Conservation (phyloP, 305 asterid genomes). For the Euphrasia arctica region DNA sequence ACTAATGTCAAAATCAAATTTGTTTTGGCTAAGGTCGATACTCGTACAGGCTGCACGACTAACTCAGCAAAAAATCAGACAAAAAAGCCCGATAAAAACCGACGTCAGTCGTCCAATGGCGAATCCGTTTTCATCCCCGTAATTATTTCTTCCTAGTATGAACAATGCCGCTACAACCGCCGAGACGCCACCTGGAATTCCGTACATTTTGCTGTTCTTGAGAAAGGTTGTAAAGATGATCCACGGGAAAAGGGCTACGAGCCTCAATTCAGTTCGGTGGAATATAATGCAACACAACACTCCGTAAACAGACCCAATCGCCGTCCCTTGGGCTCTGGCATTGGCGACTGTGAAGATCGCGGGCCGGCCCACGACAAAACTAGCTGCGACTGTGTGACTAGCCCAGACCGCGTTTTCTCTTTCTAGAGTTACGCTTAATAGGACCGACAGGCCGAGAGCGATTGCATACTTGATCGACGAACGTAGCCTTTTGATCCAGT, state of each 20-base stretch:
- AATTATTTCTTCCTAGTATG: constrained; percentile 50
- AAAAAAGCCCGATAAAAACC: constrained; percentile 50
- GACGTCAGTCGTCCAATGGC: constrained; percentile 51
- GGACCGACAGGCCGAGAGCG: constrained; percentile 49
- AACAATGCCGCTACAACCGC: constrained; percentile 54
- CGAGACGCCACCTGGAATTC: constrained; percentile 52
- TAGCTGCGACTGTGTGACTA: constrained; percentile 50
- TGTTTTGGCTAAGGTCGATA: constrained; percentile 46
- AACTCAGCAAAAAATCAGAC: constrained; percentile 21
- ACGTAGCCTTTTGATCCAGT: constrained; percentile 33
- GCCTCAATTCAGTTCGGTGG: constrained; percentile 32
- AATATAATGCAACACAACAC: constrained; percentile 46
- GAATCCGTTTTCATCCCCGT: constrained; percentile 44
- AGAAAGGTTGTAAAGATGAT: constrained; percentile 44
- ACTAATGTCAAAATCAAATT: constrained; percentile 28
- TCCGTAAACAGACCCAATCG: constrained; percentile 56
- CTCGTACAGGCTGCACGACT: constrained; percentile 32
- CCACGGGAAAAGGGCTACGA: constrained; percentile 59
- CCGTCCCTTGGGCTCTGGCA: constrained; percentile 63
- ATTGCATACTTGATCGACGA: constrained; percentile 45
- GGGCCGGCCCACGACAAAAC: constrained; percentile 39
- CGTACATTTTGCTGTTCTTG: constrained; percentile 54
- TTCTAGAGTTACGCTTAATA: constrained; percentile 39
- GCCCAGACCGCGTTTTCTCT: constrained; percentile 50
- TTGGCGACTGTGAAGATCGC: constrained; percentile 48